Percentiles rank a stretch among this genome's conserved stretches.
Evolutionary conservation across 257 asterid species (phyloP).

Genomic region (Datura wrightii): DNA sequence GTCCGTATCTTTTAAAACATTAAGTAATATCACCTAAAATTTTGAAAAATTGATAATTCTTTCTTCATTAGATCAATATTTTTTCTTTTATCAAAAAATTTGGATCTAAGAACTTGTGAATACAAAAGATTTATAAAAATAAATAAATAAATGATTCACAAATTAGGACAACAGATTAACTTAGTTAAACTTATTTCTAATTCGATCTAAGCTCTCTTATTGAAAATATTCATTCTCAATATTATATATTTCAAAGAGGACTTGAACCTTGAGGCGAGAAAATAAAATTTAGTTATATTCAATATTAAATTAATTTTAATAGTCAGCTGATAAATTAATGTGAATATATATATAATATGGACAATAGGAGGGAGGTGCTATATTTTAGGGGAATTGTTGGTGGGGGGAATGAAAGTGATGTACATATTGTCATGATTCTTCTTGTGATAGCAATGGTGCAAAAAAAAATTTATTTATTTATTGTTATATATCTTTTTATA

Average conservation of each 20-base stretch:
- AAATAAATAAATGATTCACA: too few relatives aligned
- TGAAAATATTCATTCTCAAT: too few relatives aligned
- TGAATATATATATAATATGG: background rate
- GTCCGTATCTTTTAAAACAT: too few relatives aligned
- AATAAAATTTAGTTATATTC: background rate
- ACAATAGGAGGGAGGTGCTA: background rate
- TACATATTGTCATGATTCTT: slow-evolving; percentile 11
- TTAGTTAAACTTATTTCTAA: too few relatives aligned
- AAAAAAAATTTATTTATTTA: too few relatives aligned
- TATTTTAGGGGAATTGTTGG: background rate
- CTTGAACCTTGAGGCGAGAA: too few relatives aligned
- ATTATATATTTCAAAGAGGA: too few relatives aligned
- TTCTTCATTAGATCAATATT: background rate
- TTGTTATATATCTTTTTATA: background rate
- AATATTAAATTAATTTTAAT: background rate
- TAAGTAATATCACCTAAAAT: too few relatives aligned
- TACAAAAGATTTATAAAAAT: too few relatives aligned
- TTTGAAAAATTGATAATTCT: background rate
- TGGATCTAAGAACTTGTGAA: too few relatives aligned
- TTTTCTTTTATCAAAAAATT: background rate
- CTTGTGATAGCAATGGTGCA: background rate
- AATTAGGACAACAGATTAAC: too few relatives aligned
- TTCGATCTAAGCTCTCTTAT: too few relatives aligned
- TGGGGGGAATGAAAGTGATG: slow-evolving; percentile 14
- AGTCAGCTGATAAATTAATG: background rate